Base-by-base conservation (phyloP, 2,329 filamentous ascomycete genomes). In the Penicillium nordicum region DNA sequence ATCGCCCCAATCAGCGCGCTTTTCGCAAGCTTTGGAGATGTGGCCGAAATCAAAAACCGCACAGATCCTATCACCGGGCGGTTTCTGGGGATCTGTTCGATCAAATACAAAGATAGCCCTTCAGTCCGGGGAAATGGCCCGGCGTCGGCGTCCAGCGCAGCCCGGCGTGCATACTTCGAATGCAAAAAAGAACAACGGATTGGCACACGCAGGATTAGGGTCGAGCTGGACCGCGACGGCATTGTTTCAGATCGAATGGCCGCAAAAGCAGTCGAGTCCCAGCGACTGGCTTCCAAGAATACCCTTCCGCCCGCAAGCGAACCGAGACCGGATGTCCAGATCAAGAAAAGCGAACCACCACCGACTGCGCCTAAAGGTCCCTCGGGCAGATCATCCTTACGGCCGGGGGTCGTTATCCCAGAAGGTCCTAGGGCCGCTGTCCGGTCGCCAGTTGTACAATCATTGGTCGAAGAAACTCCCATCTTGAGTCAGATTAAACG, bases 11-110 rank as follows among this genome's bases (percentile, higher is more conserved):
- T 75, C 53, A 74, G 58, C 43, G 71, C 72, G 5, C 63, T 74
- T 16, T 74, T 75, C 55, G 71, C 72, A n/a, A 75, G 72, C 49
- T 75, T 76, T 64, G 74, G 73, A 51, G 90, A 96, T 57, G 92
- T 99, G 61, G 88, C 88, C 43, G 89, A 92, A 69, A 88, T 95
- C 66, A 92, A 90, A 69, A 97, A 97, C 70, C 93, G 95, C 72
- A 93, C 95, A 68, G 92, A 99, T 73, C 94, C 94, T 9, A 88
- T 92, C 56, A 97, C 92, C 12, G 94, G 94, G 18, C 94, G 90
- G 69, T 96, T 95, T 70, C 82, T 99, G 12, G 94, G 94, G 12
- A 92, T 99, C 70, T 96, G 90, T 63, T 90, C 91, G 16, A 91
- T 99, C 69, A 87, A 88, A 57, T 99, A 95, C 74, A 87, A 88